Percentiles rank a stretch among this genome's conserved stretches.
These are phyloP conservation scores for Chlamydomonas eustigma DNA, from an alignment of 139 green algal genomes.

Conservation along the genomic window DNA sequence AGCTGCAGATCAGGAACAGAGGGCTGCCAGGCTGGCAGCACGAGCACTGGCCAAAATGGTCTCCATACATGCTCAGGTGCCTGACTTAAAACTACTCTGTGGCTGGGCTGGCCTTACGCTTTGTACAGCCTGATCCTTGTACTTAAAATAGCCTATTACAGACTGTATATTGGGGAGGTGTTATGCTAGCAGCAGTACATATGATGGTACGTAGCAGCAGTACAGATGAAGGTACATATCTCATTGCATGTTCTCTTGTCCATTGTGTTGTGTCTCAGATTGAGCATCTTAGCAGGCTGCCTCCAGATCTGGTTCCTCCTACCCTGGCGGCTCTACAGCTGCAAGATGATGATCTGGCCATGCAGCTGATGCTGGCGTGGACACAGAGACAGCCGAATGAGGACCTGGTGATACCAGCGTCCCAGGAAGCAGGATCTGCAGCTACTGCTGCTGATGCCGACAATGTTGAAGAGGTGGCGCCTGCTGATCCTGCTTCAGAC, in stretches of 20 bases:
- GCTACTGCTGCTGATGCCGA: background rate
- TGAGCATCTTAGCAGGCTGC: background rate
- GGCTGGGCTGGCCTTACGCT: background rate
- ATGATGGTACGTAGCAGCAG: background rate
- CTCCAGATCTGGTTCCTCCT: background rate
- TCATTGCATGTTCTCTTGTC: background rate
- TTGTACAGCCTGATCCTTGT: background rate
- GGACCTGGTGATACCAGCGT: background rate
- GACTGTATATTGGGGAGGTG: background rate
- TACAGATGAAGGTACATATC: background rate
- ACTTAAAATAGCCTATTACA: background rate
- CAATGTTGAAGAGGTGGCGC: background rate
- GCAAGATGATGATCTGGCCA: background rate
- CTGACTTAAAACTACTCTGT: background rate
- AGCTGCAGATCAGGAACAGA: no score
- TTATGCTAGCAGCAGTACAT: background rate
- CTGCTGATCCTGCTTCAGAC: background rate
- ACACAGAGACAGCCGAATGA: background rate
- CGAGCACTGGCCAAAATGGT: constrained; percentile 5
- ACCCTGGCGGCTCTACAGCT: constrained; percentile 5
- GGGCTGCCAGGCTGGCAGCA: background rate
- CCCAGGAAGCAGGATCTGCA: background rate
- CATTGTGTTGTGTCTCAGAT: background rate
- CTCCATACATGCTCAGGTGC: background rate
- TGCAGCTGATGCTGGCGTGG: background rate